phyloP scores from a whole-genome alignment of 768 basidiomycete genomes.

The Boletus vermiculosoides region DNA sequence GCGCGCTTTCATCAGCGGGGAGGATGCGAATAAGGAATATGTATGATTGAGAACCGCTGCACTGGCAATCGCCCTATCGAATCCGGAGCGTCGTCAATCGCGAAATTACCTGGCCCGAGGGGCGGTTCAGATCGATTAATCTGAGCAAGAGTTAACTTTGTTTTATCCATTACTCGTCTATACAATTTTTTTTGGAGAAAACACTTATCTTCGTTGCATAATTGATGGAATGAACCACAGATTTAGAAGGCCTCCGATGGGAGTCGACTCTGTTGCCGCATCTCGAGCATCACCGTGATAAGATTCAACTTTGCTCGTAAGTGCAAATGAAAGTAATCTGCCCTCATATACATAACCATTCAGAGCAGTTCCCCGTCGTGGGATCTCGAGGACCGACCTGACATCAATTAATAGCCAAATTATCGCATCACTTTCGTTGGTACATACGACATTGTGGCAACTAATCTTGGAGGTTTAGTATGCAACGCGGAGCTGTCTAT shows the following conservation, averaged over 20 bases:
- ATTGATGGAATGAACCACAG: neutral
- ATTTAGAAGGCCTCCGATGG: neutral
- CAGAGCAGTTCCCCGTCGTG: conserved; percentile 18
- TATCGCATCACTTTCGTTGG: neutral
- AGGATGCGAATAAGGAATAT: neutral
- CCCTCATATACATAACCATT: neutral
- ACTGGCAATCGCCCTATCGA: neutral
- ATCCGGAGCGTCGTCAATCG: neutral
- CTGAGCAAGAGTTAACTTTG: neutral
- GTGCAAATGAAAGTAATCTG: neutral
- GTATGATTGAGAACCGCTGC: neutral
- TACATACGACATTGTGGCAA: neutral
- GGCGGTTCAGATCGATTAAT: neutral
- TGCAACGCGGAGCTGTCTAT: conserved; percentile 11
- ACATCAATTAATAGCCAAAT: neutral
- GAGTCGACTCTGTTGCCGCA: neutral
- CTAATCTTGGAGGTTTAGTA: conserved; percentile 7
- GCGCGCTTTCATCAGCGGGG: conserved; percentile 1
- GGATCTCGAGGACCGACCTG: conserved; percentile 3
- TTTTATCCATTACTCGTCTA: neutral
- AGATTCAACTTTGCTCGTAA: conserved; percentile 2
- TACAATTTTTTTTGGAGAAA: neutral
- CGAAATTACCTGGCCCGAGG: neutral
- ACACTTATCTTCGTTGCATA: no score
- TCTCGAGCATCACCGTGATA: neutral